Conservation (phyloP, 176 grass and related monocot genomes). For the Lolium rigidum region DNA sequence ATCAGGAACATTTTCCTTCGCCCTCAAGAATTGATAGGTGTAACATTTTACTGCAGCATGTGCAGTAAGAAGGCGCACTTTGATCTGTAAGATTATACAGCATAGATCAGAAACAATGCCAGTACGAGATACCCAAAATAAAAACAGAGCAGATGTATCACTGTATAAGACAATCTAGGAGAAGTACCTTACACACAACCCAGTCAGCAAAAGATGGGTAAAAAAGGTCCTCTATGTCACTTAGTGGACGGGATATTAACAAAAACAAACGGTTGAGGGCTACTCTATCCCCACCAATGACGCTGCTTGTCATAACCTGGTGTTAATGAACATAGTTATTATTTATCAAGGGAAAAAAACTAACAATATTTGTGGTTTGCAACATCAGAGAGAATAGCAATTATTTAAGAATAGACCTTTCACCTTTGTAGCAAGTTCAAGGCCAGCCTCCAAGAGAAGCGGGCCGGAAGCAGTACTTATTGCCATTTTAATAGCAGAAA, state of each 20-base stretch:
- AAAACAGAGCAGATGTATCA: slow-evolving; percentile 28
- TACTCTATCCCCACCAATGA: slow-evolving; percentile 82
- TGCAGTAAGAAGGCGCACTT: slow-evolving; percentile 81
- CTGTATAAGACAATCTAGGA: slow-evolving; percentile 20
- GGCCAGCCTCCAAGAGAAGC: slow-evolving; percentile 94
- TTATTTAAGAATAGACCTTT: slow-evolving; percentile 49
- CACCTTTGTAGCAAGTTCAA: slow-evolving; percentile 93
- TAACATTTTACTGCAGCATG: slow-evolving; percentile 98
- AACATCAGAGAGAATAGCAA: slow-evolving; percentile 17
- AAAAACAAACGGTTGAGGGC: slow-evolving; percentile 89
- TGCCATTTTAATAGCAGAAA: slow-evolving; percentile 91
- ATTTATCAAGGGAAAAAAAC: slow-evolving; percentile 6
- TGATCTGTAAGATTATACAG: slow-evolving; percentile 69
- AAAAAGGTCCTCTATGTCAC: slow-evolving; percentile 87
- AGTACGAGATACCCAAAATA: slow-evolving; percentile 42
- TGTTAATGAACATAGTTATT: slow-evolving; percentile 41
- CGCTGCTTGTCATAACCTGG: slow-evolving; percentile 92
- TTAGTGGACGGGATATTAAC: slow-evolving; percentile 78
- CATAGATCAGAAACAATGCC: slow-evolving; percentile 37
- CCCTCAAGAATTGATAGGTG: slow-evolving; percentile 76
- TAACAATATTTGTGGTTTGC: background rate
- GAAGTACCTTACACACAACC: slow-evolving; percentile 97
- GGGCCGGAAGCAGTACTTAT: slow-evolving; percentile 80
- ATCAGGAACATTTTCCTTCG: slow-evolving; percentile 72
- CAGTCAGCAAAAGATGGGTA: slow-evolving; percentile 99